Conservation (phyloP, 2,329 filamentous ascomycete species). For the Juglanconis oblonga region DNA sequence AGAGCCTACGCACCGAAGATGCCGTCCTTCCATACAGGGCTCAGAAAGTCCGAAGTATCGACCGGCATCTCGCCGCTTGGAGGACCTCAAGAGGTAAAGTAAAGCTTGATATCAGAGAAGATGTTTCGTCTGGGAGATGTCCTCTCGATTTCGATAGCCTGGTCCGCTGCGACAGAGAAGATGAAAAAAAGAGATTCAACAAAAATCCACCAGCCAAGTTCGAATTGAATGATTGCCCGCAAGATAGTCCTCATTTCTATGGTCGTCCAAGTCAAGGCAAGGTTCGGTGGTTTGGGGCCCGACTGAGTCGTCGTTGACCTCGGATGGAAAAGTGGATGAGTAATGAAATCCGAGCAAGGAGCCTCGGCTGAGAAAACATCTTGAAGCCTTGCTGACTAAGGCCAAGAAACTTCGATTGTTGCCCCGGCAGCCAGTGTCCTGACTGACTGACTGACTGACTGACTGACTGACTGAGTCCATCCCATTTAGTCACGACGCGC, state of each 20-base stretch:
- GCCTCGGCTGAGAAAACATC: background rate
- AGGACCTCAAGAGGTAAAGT: background rate
- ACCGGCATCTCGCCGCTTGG: conserved; percentile 12
- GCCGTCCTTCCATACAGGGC: conserved; percentile 79
- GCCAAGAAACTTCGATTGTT: background rate
- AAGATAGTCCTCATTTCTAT: background rate
- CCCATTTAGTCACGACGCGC: conserved; percentile 5
- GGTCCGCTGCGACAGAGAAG: conserved; percentile 6
- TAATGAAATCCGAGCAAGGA: background rate
- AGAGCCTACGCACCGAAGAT: conserved; percentile 66
- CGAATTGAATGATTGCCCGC: background rate
- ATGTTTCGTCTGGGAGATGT: background rate
- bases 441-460: background rate
- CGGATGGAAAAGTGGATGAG: background rate
- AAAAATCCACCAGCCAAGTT: background rate
- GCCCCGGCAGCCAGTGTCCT: conserved; percentile 4
- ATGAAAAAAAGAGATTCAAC: conserved; percentile 14
- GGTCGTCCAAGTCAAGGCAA: background rate
- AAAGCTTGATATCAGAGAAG: background rate
- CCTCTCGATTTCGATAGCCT: conserved; percentile 2
- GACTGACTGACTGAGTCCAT: background rate
- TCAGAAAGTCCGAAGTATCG: conserved; percentile 65
- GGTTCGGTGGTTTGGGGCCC: background rate
- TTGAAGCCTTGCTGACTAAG: too few species aligned
- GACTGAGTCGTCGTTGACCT: background rate